A percentile compares a stretch with the other conserved stretches of the same genome.
Conservation (phyloP, 1,284 basidiomycete species). For the Anthracocystis panici-leucophaei region DNA sequence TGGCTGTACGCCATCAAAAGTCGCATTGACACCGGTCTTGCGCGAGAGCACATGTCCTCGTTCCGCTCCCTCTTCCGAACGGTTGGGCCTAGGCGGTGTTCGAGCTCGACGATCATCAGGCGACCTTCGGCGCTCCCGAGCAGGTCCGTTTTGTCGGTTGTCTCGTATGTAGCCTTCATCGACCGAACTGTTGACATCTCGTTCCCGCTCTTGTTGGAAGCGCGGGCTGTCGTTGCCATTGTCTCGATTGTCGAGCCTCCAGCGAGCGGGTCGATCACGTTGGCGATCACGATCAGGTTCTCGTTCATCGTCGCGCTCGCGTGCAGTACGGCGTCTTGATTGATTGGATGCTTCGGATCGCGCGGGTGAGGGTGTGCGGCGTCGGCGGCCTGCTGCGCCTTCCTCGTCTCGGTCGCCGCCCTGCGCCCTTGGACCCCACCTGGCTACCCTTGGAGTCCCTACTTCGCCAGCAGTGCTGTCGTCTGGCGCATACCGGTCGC, state of each 20-base stretch:
- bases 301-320: constrained; percentile 14
- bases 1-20: constrained; percentile 22
- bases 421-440: constrained; percentile 19
- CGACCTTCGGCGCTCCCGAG: constrained; percentile 13
- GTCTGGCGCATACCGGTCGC: constrained; percentile 8
- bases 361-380: constrained; percentile 28
- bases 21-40: constrained; percentile 22
- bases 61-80: constrained; percentile 18
- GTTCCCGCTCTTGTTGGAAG: constrained; percentile 4
- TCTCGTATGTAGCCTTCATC: background rate
- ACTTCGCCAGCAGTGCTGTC: background rate
- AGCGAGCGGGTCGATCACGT: constrained; percentile 32
- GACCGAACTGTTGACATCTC: background rate
- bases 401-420: constrained; percentile 16
- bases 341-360: constrained; percentile 25
- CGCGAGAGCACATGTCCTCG: constrained; percentile 35
- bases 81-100: constrained; percentile 13
- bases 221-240: constrained; percentile 2
- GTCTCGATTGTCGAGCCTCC: constrained; percentile 26
- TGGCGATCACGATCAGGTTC: constrained; percentile 16
- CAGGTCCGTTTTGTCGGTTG: background rate
- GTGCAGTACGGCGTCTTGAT: constrained; percentile 11
- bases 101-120: constrained; percentile 18
- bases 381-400: constrained; percentile 10
- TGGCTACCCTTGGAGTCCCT: constrained; percentile 2